Percentiles rank a stretch among this genome's conserved stretches.
These are phyloP conservation scores for Cladorrhinum sp. DNA, from an alignment of 2,329 filamentous ascomycete species.

Conservation along the genomic window DNA sequence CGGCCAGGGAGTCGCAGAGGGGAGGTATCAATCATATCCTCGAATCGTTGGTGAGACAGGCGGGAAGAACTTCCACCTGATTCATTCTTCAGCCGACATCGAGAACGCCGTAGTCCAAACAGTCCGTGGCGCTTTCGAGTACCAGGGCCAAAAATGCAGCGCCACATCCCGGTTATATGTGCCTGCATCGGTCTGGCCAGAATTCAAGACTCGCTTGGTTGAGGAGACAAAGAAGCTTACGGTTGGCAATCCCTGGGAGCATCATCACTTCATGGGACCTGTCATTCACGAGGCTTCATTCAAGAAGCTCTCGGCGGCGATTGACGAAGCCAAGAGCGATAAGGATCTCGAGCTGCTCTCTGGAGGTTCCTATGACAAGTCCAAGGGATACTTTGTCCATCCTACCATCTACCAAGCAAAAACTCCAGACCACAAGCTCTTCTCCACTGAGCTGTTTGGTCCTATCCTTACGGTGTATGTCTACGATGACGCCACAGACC, in stretches of 20 bases:
- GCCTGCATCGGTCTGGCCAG: slow-evolving; percentile 42
- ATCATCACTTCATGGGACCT: slow-evolving; percentile 43
- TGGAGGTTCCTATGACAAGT: slow-evolving; percentile 44
- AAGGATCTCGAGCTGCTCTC: slow-evolving; percentile 40
- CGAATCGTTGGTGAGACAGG: slow-evolving; percentile 50
- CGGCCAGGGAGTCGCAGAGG: slow-evolving; percentile 74
- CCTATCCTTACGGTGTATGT: slow-evolving; percentile 46
- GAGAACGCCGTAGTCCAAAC: slow-evolving; percentile 45
- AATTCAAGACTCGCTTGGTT: slow-evolving; percentile 39
- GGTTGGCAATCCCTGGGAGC: slow-evolving; percentile 33
- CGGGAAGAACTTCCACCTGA: slow-evolving; percentile 52
- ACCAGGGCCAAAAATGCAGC: slow-evolving; percentile 51
- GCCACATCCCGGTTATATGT: slow-evolving; percentile 54
- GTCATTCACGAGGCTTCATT: slow-evolving; percentile 49
- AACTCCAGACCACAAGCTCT: slow-evolving; percentile 41
- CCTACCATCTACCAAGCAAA: slow-evolving; percentile 46
- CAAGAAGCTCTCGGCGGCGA: slow-evolving; percentile 41
- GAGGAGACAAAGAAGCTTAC: slow-evolving; percentile 35
- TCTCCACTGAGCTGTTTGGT: slow-evolving; percentile 48
- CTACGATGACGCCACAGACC: slow-evolving; percentile 43
- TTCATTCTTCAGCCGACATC: slow-evolving; percentile 46
- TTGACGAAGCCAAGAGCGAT: slow-evolving; percentile 45
- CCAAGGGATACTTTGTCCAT: slow-evolving; percentile 43
- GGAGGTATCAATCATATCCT: slow-evolving; percentile 74
- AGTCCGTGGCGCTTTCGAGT: slow-evolving; percentile 48